Evolutionary conservation across 129 eudicot species (phyloP).

Genomic region (Centella asiatica): DNA sequence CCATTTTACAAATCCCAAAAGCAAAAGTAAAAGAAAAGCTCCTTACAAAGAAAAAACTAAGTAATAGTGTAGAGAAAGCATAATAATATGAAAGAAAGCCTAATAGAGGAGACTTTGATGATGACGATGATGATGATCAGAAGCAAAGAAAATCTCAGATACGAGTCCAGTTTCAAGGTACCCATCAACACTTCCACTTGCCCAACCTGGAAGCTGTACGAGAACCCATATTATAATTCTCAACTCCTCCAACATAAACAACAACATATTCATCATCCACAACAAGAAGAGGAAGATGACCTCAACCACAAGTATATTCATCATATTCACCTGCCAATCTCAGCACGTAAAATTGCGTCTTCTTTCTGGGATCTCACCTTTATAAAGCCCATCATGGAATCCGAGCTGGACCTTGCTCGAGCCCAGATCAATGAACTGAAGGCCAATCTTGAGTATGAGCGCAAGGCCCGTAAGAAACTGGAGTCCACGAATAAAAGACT

Average conservation of each 20-base stretch:
- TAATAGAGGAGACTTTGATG: conserved; percentile 50
- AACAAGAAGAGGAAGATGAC: conserved; percentile 2
- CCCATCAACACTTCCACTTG: conserved; percentile 35
- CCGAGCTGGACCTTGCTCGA: conserved; percentile 51
- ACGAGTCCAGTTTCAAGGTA: conserved; percentile 20
- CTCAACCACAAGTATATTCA: conserved; percentile 37
- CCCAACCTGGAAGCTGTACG: conserved; percentile 91
- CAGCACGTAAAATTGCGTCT: conserved; percentile 53
- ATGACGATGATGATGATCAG: conserved; percentile 45
- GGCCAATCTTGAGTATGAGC: conserved; percentile 52
- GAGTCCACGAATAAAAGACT: conserved; percentile 55
- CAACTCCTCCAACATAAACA: conserved; percentile 22
- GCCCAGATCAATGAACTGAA: conserved; percentile 49
- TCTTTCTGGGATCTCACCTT: conserved; percentile 78
- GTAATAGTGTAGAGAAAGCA: conserved; percentile 21
- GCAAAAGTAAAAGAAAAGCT: conserved; percentile 34
- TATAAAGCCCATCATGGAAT: conserved; percentile 61
- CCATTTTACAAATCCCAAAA: conserved; percentile 18
- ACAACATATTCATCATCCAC: conserved; percentile 18
- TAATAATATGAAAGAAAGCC: conserved; percentile 1
- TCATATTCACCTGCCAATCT: conserved; percentile 55
- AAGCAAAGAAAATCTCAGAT: conserved; percentile 34
- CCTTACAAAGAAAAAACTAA: conserved; percentile 12
- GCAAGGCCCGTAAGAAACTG: conserved; percentile 49
- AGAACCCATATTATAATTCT: conserved; percentile 62